These are phyloP conservation scores for Zygnema cylindricum DNA, from an alignment of 139 green algal genomes.

Conservation along the genomic window DNA sequence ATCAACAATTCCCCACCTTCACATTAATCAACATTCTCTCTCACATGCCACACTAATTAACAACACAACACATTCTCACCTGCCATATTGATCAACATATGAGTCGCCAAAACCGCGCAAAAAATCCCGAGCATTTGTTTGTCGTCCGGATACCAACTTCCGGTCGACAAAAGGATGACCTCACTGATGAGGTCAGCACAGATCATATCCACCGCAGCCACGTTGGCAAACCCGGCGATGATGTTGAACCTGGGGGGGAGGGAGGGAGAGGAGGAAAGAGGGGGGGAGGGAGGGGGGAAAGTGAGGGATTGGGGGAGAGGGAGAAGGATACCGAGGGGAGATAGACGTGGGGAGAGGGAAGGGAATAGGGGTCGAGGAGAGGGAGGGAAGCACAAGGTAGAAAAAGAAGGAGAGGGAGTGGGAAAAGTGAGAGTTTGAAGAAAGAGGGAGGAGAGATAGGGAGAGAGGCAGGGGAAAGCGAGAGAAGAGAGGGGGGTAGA, in stretches of 20 bases:
- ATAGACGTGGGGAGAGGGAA: not conserved
- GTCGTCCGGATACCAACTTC: not conserved
- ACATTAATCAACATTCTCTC: too few species aligned
- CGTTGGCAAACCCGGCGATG: constrained; percentile 6
- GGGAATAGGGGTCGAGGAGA: too few species aligned
- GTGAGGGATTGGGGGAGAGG: not conserved
- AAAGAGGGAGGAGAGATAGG: not conserved
- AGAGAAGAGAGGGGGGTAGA: not conserved
- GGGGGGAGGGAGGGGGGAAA: not conserved
- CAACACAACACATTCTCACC: too few species aligned
- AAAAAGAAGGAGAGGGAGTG: not conserved
- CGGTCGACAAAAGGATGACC: not conserved
- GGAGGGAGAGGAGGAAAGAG: not conserved
- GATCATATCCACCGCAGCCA: constrained; percentile 22
- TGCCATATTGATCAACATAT: not conserved
- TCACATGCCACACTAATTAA: too few species aligned
- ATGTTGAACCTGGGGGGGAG: constrained; percentile 2
- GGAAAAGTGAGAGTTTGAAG: not conserved
- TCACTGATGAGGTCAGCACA: constrained; percentile 9
- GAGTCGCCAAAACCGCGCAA: not conserved
- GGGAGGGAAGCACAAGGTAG: too few species aligned
- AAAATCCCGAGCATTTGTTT: constrained; percentile 17
- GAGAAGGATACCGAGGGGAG: not conserved
- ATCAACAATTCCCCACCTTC: too few species aligned
- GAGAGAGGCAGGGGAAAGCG: not conserved